Evolutionary conservation across 768 basidiomycete genomes (phyloP).

Genomic region (Mycena maculata): DNA sequence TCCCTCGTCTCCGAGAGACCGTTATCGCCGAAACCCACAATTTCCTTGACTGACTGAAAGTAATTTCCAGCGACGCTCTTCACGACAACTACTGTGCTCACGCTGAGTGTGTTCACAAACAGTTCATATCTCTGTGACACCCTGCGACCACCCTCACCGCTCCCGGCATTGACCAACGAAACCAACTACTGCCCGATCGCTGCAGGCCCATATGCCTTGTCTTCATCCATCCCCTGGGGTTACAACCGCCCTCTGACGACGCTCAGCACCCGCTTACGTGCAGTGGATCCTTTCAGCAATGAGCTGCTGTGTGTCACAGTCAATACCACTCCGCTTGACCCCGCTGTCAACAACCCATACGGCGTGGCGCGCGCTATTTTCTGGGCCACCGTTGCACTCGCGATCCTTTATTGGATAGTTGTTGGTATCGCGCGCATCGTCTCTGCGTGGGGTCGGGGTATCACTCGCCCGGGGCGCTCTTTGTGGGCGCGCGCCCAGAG

Average conservation of each 20-base stretch:
- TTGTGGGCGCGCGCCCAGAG: constrained; percentile 82
- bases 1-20: too few species aligned
- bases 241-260: constrained; percentile 82
- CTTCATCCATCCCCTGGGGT: constrained; percentile 76
- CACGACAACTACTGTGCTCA: constrained; percentile 82
- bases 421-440: constrained; percentile 83
- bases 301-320: constrained; percentile 89
- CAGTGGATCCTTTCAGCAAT: constrained; percentile 86
- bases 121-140: constrained; percentile 81
- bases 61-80: constrained; percentile 81
- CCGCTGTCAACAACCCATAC: constrained; percentile 68
- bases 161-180: constrained; percentile 57
- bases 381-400: constrained; percentile 79
- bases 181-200: constrained; percentile 61
- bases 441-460: constrained; percentile 87
- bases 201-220: constrained; percentile 85
- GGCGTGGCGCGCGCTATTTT: constrained; percentile 76
- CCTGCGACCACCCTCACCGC: constrained; percentile 82
- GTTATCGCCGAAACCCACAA: too few species aligned
- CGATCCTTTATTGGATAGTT: constrained; percentile 85
- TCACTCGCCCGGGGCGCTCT: constrained; percentile 67
- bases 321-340: constrained; percentile 78
- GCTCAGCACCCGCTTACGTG: constrained; percentile 83
- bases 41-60: constrained; percentile 10
- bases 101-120: constrained; percentile 77